Percentiles rank a stretch among this genome's conserved stretches.
Evolutionary conservation across 345 rosid species (phyloP).

Genomic region (Litchi chinensis): DNA sequence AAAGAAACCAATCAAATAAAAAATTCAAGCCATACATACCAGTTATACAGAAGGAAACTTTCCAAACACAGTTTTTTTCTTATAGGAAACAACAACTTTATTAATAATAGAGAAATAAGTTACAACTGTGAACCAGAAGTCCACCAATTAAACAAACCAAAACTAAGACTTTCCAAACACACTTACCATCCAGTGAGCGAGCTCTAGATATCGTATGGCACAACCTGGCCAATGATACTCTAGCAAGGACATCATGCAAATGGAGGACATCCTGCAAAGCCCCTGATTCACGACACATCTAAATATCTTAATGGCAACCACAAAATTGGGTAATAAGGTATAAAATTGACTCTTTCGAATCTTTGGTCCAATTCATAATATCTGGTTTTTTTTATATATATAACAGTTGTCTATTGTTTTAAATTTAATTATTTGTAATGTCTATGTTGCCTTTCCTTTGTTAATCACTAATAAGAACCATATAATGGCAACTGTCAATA

Average conservation of each 20-base stretch:
- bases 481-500: no score
- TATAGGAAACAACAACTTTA: no score
- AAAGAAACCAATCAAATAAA: conserved; percentile 26
- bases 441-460: no score
- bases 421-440: no score
- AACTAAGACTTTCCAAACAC: conserved; percentile 16
- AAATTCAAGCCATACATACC: conserved; percentile 16
- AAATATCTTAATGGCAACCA: conserved; percentile 13
- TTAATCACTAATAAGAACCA: no score
- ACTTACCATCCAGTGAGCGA: conserved; percentile 90
- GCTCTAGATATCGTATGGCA: conserved; percentile 91
- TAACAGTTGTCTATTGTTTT: no score
- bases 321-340: not conserved
- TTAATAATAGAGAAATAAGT: no score
- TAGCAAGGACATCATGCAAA: conserved; percentile 98
- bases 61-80: conserved; percentile 20
- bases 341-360: not conserved
- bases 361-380: no score
- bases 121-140: no score
- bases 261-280: conserved; percentile 99
- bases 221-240: conserved; percentile 92
- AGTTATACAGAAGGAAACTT: conserved; percentile 20
- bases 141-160: no score
- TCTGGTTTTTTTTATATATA: no score
- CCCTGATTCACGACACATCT: conserved; percentile 56